phyloP scores from a whole-genome alignment of 495 filamentous ascomycete genomes.

The Pyrenula massariospora region DNA sequence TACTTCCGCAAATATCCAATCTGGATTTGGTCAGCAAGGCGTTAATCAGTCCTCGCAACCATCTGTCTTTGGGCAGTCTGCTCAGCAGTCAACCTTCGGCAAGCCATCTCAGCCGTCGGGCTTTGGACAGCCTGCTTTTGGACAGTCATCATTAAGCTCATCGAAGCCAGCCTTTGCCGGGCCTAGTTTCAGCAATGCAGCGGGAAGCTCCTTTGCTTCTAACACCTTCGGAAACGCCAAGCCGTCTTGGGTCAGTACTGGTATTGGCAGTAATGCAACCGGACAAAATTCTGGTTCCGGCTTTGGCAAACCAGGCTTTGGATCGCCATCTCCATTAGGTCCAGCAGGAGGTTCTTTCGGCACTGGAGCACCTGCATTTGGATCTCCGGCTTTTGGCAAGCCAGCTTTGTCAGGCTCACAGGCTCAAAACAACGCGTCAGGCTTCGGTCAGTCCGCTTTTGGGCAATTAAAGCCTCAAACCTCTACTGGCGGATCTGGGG shows the following conservation, averaged over 20 bases:
- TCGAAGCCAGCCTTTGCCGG: background rate
- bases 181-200: background rate
- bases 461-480: background rate
- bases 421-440: background rate
- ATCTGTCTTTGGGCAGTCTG: slow-evolving; percentile 21
- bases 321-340: slow-evolving; percentile 28
- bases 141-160: slow-evolving; percentile 9
- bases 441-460: background rate
- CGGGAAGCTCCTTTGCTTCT: slow-evolving; percentile 2
- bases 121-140: slow-evolving; percentile 32
- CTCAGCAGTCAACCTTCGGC: slow-evolving; percentile 16
- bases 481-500: slow-evolving; percentile 4
- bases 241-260: slow-evolving; percentile 3
- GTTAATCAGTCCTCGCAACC: slow-evolving; percentile 22
- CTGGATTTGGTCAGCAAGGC: slow-evolving; percentile 27
- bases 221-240: slow-evolving; percentile 13
- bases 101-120: slow-evolving; percentile 16
- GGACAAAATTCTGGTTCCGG: slow-evolving; percentile 7
- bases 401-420: slow-evolving; percentile 11
- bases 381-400: slow-evolving; percentile 26
- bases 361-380: slow-evolving; percentile 32
- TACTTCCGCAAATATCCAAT: slow-evolving; percentile 12
- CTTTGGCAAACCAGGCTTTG: slow-evolving; percentile 31
- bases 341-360: slow-evolving; percentile 22
- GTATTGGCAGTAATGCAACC: slow-evolving; percentile 4